Evolutionary conservation across 352 stramenopile genomes (phyloP).

Genomic region (Pythium graminicola): DNA sequence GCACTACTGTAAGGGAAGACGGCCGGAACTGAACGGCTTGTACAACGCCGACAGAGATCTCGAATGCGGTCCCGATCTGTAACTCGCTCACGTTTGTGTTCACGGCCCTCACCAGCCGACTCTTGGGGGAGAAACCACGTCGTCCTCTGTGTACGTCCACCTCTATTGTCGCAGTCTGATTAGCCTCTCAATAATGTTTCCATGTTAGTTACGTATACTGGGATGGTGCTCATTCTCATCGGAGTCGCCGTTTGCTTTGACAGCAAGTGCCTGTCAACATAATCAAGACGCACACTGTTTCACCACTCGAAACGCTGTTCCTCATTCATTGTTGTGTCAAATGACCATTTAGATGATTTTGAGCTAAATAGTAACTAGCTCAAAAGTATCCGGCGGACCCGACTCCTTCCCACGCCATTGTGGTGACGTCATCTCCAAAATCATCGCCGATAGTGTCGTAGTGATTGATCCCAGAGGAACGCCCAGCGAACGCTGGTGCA

Average conservation of each 20-base stretch:
- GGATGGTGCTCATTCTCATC: slow-evolving; percentile 24
- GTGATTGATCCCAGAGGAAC: slow-evolving; percentile 36
- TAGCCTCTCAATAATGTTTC: neutral
- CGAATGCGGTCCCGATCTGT: slow-evolving; percentile 82
- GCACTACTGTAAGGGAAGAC: no score
- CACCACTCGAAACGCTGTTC: neutral
- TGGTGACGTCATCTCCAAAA: slow-evolving; percentile 48
- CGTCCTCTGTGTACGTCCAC: slow-evolving; percentile 49
- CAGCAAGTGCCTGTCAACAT: slow-evolving; percentile 13
- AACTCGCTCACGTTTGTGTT: slow-evolving; percentile 87
- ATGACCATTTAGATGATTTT: no score
- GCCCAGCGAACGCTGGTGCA: slow-evolving; percentile 16
- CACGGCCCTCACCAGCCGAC: slow-evolving; percentile 70
- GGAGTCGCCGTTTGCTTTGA: slow-evolving; percentile 23
- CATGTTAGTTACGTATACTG: slow-evolving; percentile 20
- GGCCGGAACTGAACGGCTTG: no score
- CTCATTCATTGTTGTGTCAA: neutral
- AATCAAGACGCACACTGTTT: neutral
- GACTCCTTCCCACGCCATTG: slow-evolving; percentile 67
- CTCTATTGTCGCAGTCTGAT: neutral
- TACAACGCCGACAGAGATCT: slow-evolving; percentile 49
- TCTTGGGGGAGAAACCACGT: slow-evolving; percentile 67
- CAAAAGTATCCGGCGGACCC: slow-evolving; percentile 59
- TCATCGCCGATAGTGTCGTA: slow-evolving; percentile 43
- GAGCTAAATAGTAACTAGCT: no score